Percentiles rank a stretch among this genome's conserved stretches.
Conservation (phyloP, 768 basidiomycete genomes). For the Tylopilus cervinicoccineus region DNA sequence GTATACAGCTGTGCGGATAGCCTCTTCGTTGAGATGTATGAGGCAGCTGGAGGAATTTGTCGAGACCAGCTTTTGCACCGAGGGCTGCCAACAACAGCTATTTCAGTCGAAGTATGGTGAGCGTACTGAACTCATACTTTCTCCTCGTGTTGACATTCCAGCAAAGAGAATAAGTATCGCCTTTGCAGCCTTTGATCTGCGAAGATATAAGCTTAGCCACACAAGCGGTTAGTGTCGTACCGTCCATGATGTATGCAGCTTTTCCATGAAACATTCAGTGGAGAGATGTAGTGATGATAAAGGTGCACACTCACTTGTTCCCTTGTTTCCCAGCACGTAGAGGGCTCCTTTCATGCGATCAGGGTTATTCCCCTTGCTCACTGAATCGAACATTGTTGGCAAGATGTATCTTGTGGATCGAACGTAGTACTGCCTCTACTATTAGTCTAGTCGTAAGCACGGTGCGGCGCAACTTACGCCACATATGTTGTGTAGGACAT, state of each 20-base stretch:
- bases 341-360: slow-evolving; percentile 95
- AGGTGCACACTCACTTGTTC: slow-evolving; percentile 45
- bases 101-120: slow-evolving; percentile 45
- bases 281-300: background rate
- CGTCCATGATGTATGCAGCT: slow-evolving; percentile 69
- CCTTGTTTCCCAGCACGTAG: slow-evolving; percentile 74
- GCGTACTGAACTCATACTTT: slow-evolving; percentile 46
- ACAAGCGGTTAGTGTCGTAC: slow-evolving; percentile 35
- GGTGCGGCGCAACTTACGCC: slow-evolving; percentile 42
- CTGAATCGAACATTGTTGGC: slow-evolving; percentile 55
- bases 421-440: slow-evolving; percentile 52
- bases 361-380: slow-evolving; percentile 74
- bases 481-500: slow-evolving; percentile 57
- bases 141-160: slow-evolving; percentile 81
- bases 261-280: slow-evolving; percentile 11
- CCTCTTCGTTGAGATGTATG: slow-evolving; percentile 58
- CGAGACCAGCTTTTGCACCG: slow-evolving; percentile 23
- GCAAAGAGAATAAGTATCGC: slow-evolving; percentile 55
- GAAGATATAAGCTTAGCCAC: slow-evolving; percentile 8
- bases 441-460: slow-evolving; percentile 7
- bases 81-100: slow-evolving; percentile 25
- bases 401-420: slow-evolving; percentile 66
- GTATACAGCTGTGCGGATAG: slow-evolving; percentile 60
- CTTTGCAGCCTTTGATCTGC: slow-evolving; percentile 55
- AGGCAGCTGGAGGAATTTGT: slow-evolving; percentile 60